These are phyloP conservation scores for Magnusiomyces sp. DNA, from an alignment of 1,139 yeast genomes.

Conservation along the genomic window DNA sequence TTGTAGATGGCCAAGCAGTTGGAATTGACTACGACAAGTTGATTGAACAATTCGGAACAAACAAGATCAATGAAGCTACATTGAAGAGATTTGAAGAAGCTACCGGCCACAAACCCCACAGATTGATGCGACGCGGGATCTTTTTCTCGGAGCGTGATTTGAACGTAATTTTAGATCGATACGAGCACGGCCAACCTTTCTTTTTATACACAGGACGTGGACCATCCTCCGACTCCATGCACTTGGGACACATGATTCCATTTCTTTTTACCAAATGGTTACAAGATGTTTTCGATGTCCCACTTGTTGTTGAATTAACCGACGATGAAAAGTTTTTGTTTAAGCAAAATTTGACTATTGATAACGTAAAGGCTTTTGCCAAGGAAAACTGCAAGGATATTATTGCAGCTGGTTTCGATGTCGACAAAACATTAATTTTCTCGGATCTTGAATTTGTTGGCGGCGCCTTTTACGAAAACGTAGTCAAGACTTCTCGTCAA, in stretches of 20 bases:
- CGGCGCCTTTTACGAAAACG: conserved; percentile 88
- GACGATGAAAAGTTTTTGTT: conserved; percentile 97
- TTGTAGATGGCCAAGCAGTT: conserved; percentile 82
- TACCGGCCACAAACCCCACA: conserved; percentile 93
- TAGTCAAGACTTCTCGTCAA: conserved; percentile 88
- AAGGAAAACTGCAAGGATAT: conserved; percentile 78
- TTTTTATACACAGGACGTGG: conserved; percentile 98
- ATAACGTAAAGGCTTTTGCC: conserved; percentile 76
- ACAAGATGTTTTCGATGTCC: conserved; percentile 95
- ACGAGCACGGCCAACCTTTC: conserved; percentile 92
- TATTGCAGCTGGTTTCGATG: conserved; percentile 89
- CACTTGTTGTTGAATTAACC: conserved; percentile 90
- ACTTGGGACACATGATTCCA: conserved; percentile 95
- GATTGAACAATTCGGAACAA: conserved; percentile 82
- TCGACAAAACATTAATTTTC: conserved; percentile 89
- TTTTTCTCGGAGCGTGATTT: conserved; percentile 93
- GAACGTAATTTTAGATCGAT: conserved; percentile 65
- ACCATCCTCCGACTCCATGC: conserved; percentile 92
- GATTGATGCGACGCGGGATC: conserved; percentile 80
- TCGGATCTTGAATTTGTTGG: conserved; percentile 91
- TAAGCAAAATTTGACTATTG: conserved; percentile 81
- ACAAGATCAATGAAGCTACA: conserved; percentile 58
- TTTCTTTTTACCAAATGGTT: conserved; percentile 95
- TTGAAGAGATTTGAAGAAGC: conserved; percentile 65
- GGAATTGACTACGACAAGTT: conserved; percentile 87